Evolutionary conservation across 176 grass and related monocot genomes (phyloP).

Genomic region (Elymus sibiricus): DNA sequence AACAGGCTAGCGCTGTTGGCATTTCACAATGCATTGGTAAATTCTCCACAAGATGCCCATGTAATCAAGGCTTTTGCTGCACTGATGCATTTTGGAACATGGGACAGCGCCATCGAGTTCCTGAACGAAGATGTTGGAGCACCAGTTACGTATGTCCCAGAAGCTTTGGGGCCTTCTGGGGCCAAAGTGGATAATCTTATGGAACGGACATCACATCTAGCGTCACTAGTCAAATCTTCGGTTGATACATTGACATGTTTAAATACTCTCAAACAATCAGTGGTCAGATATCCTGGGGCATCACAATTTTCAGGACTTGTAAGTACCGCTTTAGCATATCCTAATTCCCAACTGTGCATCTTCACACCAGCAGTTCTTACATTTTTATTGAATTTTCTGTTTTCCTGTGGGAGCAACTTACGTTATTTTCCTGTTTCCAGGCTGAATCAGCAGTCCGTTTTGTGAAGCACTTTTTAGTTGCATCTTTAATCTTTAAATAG

Average conservation of each 20-base stretch:
- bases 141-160: conserved; percentile 51
- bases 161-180: conserved; percentile 39
- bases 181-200: conserved; percentile 51
- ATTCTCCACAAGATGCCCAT: conserved; percentile 63
- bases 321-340: conserved; percentile 35
- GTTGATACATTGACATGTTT: conserved; percentile 44
- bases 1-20: conserved; percentile 68
- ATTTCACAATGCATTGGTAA: conserved; percentile 75
- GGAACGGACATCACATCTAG: conserved; percentile 49
- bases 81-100: conserved; percentile 63
- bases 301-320: conserved; percentile 55
- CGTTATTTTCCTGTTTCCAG: not conserved
- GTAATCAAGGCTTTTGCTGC: conserved; percentile 69
- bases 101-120: conserved; percentile 44
- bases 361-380: not conserved
- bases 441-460: not conserved
- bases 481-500: not conserved
- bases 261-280: conserved; percentile 53
- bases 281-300: conserved; percentile 42
- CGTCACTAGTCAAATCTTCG: conserved; percentile 59
- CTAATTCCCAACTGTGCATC: not conserved
- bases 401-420: not conserved
- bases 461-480: conserved; percentile 8
- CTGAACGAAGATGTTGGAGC: conserved; percentile 51
- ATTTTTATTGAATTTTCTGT: not conserved